Base-by-base conservation (phyloP, 495 filamentous ascomycete genomes). In the Tuber microsphaerosporum region DNA sequence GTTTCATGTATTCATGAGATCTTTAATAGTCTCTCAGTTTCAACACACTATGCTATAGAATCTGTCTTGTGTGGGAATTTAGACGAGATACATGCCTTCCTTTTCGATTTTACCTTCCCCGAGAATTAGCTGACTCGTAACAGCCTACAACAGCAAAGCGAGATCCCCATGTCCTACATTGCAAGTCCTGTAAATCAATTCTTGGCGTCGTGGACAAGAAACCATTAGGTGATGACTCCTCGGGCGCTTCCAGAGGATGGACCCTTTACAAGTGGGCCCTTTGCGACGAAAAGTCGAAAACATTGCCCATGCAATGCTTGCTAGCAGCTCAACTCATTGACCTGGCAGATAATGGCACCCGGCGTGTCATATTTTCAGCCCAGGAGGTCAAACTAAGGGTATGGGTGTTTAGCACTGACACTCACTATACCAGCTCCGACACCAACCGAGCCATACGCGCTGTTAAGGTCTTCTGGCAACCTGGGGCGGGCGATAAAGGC, bases 341-440 rank as follows among this genome's bases (percentile, higher is more conserved):
- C 22, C 51, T 77, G 61, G 79, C 73, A 39, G 68, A 76, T 4
- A 76, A 72, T 34, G 76, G 75, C 9, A 76, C 69, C 65, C 74
- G 76, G 34, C 76, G 65, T 34, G 73, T 75, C 75, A 79, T 73
- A 51, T 43, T 75, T 37, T 73, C 71, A 22, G 70, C 20, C 65
- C 10, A 71, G 72, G n/a, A 73, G 39, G 41, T 56, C 20, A 61
- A 37, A 22, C 51, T 43, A 79, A 85, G 88, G 70, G 75, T 88
- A 17, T 94, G 92, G 92, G 86, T 92, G 17, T 91, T 94, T 77
- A 93, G 91, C 74, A 87, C 88, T 31, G 87, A 91, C 77, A 87
- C 93, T 39, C 84, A 86, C 12, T 94, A 91, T 77, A 88, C 75
- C 22, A 74, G 69, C 1, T 51, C 77, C n/a, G 20, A 45, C 6